These are phyloP conservation scores for Linum trigynum DNA, from an alignment of 345 rosid genomes.

Conservation along the genomic window DNA sequence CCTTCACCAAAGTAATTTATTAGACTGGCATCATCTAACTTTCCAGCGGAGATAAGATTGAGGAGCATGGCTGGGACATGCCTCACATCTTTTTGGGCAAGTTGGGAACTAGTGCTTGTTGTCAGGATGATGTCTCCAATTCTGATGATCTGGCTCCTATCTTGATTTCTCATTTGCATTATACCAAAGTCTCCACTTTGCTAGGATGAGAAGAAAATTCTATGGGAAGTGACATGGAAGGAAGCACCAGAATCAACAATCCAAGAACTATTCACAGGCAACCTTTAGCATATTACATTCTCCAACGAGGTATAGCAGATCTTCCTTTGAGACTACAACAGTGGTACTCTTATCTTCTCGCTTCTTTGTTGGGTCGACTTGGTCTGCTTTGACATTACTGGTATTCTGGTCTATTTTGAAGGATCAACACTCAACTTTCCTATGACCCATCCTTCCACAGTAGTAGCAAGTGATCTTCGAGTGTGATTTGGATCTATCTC, in stretches of 20 bases:
- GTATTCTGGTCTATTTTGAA: neutral
- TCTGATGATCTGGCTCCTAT: neutral
- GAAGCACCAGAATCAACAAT: neutral
- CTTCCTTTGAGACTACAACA: too few species aligned
- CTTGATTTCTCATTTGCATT: neutral
- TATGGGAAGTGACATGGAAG: neutral
- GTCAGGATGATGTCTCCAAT: slow-evolving; percentile 2
- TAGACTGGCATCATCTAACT: neutral
- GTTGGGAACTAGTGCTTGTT: neutral
- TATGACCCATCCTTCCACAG: neutral
- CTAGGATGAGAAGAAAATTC: neutral
- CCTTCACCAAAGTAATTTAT: neutral
- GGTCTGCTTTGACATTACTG: too few species aligned
- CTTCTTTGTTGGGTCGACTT: neutral
- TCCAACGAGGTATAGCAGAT: neutral
- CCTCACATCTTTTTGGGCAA: neutral
- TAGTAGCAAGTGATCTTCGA: neutral
- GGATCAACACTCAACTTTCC: neutral
- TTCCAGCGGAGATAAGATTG: neutral
- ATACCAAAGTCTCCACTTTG: neutral
- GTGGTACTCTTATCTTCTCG: neutral
- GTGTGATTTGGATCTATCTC: neutral
- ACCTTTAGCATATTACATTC: neutral
- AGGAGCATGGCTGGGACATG: slow-evolving; percentile 1
- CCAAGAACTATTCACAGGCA: neutral